These are phyloP conservation scores for Chrysoporthe austroafricana DNA, from an alignment of 2,329 filamentous ascomycete species.

Conservation along the genomic window DNA sequence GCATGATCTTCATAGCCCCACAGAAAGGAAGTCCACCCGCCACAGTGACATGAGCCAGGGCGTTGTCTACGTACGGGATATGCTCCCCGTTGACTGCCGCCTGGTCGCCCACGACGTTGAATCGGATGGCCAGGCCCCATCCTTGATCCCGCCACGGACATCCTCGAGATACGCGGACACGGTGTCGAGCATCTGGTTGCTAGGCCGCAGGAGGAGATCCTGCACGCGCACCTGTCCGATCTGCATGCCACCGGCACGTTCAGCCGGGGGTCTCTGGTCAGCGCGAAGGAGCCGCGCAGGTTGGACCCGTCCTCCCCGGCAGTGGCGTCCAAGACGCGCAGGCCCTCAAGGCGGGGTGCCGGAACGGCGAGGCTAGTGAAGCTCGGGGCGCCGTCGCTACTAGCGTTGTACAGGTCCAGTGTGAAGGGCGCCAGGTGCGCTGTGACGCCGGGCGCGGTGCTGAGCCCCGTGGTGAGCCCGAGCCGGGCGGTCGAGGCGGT, in stretches of 20 bases:
- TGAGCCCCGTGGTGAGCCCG: constrained; percentile 42
- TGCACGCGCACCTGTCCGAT: constrained; percentile 45
- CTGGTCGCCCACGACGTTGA: constrained; percentile 47
- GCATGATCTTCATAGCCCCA: neutral
- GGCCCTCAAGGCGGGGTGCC: constrained; percentile 42
- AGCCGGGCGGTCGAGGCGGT: constrained; percentile 41
- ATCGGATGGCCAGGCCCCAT: constrained; percentile 40
- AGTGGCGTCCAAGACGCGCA: constrained; percentile 38
- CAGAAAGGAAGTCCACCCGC: neutral
- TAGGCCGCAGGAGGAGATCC: constrained; percentile 45
- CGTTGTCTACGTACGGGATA: constrained; percentile 48
- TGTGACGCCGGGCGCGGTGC: constrained; percentile 43
- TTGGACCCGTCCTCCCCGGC: constrained; percentile 45
- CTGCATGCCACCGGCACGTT: constrained; percentile 44
- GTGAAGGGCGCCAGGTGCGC: constrained; percentile 41
- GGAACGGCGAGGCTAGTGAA: constrained; percentile 38
- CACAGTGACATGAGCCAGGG: constrained; percentile 41
- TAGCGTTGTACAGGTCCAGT: constrained; percentile 46
- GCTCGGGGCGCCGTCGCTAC: constrained; percentile 27
- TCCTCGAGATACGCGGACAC: constrained; percentile 46
- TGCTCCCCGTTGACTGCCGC: constrained; percentile 47
- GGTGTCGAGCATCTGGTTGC: constrained; percentile 46
- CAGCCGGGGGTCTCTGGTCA: constrained; percentile 43
- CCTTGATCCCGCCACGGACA: constrained; percentile 44
- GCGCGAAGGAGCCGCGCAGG: constrained; percentile 45